These are phyloP conservation scores for Fragaria ananassa DNA, from an alignment of 306 rosid species.

Conservation along the genomic window DNA sequence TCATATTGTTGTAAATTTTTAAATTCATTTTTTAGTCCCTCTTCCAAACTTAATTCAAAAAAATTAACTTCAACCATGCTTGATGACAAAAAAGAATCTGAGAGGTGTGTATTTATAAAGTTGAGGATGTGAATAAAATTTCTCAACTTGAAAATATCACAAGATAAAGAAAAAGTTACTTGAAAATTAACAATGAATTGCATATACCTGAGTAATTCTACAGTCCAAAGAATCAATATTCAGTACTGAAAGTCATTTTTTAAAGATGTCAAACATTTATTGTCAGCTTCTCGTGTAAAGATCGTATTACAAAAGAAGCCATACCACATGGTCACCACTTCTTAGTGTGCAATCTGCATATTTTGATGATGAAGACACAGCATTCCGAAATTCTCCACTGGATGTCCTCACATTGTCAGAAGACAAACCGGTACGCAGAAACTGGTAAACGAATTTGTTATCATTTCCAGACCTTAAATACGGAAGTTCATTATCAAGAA, in stretches of 20 bases:
- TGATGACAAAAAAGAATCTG: too few species aligned
- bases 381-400: conserved; percentile 30
- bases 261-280: neutral
- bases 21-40: too few species aligned
- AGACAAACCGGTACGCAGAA: conserved; percentile 42
- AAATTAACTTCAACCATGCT: too few species aligned
- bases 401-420: conserved; percentile 32
- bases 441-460: conserved; percentile 58
- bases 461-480: conserved; percentile 42
- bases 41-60: too few species aligned
- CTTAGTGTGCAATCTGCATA: conserved; percentile 51
- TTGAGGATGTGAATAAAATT: too few species aligned
- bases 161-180: neutral
- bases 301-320: conserved; percentile 11
- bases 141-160: neutral
- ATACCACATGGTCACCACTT: conserved; percentile 89
- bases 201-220: neutral
- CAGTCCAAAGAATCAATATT: neutral
- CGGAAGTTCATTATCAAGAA: conserved; percentile 60
- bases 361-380: conserved; percentile 33
- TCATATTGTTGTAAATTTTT: too few species aligned
- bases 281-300: neutral
- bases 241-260: neutral
- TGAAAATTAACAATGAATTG: neutral
- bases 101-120: too few species aligned